These are phyloP conservation scores for Sanghuangporus weigelae DNA, from an alignment of 1,284 basidiomycete genomes.

Conservation along the genomic window DNA sequence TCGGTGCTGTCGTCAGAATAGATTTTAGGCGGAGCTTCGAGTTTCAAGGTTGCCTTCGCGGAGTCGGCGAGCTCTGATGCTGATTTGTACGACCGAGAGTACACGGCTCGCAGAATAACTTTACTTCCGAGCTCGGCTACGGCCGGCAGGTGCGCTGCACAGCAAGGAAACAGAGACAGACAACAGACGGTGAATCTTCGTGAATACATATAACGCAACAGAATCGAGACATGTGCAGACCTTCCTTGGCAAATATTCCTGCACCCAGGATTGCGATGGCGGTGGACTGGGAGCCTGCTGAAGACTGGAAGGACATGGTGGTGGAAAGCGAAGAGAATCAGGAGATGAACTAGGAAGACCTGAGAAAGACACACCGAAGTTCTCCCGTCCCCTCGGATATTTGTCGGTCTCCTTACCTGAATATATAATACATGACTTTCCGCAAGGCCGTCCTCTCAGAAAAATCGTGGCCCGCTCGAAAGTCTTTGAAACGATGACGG, in stretches of 20 bases:
- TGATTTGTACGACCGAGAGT: slow-evolving; percentile 71
- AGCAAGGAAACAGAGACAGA: too few relatives aligned
- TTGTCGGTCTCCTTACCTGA: background rate
- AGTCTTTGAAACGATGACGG: slow-evolving; percentile 2
- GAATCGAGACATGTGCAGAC: slow-evolving; percentile 28
- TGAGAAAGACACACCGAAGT: background rate
- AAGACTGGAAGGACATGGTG: slow-evolving; percentile 7
- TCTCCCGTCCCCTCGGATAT: slow-evolving; percentile 3
- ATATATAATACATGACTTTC: slow-evolving; percentile 8
- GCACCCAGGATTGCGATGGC: slow-evolving; percentile 68
- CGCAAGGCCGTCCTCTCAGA: background rate
- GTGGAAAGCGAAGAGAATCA: slow-evolving; percentile 7
- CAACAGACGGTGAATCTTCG: slow-evolving; percentile 29
- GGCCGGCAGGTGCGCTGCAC: slow-evolving; percentile 64
- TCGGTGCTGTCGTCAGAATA: slow-evolving; percentile 55
- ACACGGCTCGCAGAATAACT: slow-evolving; percentile 61
- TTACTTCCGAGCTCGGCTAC: slow-evolving; percentile 45
- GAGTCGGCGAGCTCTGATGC: slow-evolving; percentile 45
- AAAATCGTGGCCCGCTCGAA: background rate
- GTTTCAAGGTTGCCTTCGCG: slow-evolving; percentile 38
- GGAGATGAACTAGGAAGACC: background rate
- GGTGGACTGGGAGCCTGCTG: slow-evolving; percentile 10
- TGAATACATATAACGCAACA: background rate
- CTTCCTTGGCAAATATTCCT: slow-evolving; percentile 69
- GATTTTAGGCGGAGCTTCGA: slow-evolving; percentile 38